A percentile compares a stretch with the other conserved stretches of the same genome.
These are phyloP conservation scores for Acephala macrosclerotiorum DNA, from an alignment of 2,329 filamentous ascomycete species.

Conservation along the genomic window DNA sequence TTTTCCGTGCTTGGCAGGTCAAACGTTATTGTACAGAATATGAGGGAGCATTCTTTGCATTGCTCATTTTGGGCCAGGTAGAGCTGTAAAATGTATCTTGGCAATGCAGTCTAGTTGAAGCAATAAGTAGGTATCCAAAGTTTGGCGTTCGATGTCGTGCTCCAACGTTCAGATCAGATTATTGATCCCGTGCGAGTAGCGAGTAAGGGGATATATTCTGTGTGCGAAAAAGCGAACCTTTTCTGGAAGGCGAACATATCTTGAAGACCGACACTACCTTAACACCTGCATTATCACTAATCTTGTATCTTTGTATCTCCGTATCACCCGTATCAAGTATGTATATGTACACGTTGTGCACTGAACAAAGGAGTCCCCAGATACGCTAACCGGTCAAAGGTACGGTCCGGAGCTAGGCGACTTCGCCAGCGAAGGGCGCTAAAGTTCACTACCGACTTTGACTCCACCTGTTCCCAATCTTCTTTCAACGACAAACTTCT, in stretches of 20 bases:
- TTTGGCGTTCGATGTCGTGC: no score
- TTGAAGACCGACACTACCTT: not conserved
- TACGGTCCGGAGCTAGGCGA: not conserved
- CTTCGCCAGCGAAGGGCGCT: not conserved
- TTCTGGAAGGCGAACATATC: not conserved
- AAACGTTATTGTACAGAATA: no score
- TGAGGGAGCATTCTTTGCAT: no score
- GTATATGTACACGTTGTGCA: not conserved
- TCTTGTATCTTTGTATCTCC: not conserved
- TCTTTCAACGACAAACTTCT: constrained; percentile 1
- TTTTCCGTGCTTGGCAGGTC: no score
- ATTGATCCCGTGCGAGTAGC: no score
- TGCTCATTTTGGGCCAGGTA: no score
- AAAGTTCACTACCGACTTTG: not conserved
- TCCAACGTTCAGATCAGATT: no score
- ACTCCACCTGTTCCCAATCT: not conserved
- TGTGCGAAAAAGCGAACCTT: not conserved
- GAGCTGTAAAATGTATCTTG: no score
- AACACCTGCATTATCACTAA: not conserved
- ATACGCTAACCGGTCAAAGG: not conserved
- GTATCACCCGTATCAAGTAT: no score
- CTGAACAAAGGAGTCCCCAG: not conserved
- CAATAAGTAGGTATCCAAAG: no score
- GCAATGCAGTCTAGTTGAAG: no score
- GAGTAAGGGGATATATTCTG: no score